Evolutionary conservation across 1,139 yeast species (phyloP), one percentile per base, ranked within the genome.

Genomic region (Yamadazyma buinensis): DNA sequence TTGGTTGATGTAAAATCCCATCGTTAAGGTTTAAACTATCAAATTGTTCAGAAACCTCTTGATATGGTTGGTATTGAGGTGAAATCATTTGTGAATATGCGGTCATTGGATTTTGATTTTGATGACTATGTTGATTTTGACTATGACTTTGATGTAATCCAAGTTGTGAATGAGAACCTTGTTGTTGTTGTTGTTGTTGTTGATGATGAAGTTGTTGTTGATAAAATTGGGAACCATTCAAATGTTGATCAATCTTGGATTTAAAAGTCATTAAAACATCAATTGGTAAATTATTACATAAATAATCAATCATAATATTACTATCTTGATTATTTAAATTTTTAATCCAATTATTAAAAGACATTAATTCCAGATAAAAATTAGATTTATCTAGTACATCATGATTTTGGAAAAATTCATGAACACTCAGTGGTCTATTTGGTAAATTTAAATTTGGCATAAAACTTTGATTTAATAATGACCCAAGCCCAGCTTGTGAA

Each of bases 281-380:
- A 8, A 25, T 10, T 15, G 33, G 28, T 30, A 30, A 30, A 14
- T 30, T 30, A 19, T 19, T 13, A 19, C 23, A 24, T 17, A 43
- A 75, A 46, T 78, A 70, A 44, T 81, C 86, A 51, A 80, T 66
- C 54, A 79, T 74, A 21, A 77, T 63, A 39, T 73, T 63, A 46
- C 70, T 79, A 47, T 82, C 85, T 36, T 71, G 74, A 9, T 75
- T 67, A 37, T 62, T 70, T 52, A 82, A 64, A 45, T 65, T 67
- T 43, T 72, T 73, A 47, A 81, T 64, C 88, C 88, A 82, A 45
- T 64, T 64, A 44, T 76, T 70, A 45, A 77, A 71, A 36, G 72
- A 68, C 37, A 72, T 63, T 49, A 82, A 55, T 41, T 69, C 74
- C 54, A 51, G 62, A 45, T 60, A 64, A 41, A 66, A 67, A 46